Evolutionary conservation across 2,329 filamentous ascomycete genomes (phyloP).

Genomic region (Plenodomus lindquistii): DNA sequence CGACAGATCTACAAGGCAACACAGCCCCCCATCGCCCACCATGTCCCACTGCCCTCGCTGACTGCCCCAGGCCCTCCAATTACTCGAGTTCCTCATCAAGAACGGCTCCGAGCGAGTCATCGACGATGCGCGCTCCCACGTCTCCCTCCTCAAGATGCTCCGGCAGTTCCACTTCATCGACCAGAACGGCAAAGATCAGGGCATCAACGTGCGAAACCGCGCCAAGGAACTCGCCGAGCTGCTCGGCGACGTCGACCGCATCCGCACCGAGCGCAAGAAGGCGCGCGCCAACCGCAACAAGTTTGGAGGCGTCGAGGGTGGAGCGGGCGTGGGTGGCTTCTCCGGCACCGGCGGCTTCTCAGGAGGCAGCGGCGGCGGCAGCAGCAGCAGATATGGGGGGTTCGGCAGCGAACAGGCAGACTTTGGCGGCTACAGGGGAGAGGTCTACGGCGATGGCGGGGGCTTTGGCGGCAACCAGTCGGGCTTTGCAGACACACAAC

Average conservation of each 20-base stretch:
- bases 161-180: conserved; percentile 98
- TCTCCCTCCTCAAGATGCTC: conserved; percentile 96
- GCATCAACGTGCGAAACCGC: conserved; percentile 94
- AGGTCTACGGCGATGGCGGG: conserved; percentile 93
- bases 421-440: conserved; percentile 70
- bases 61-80: conserved; percentile 68
- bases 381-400: conserved; percentile 74
- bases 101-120: conserved; percentile 97
- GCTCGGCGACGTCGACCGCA: conserved; percentile 87
- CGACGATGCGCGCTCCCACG: conserved; percentile 92
- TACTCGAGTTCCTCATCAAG: conserved; percentile 96
- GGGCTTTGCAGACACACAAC: conserved; percentile 68
- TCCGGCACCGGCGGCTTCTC: conserved; percentile 68
- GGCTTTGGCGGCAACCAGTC: conserved; percentile 78
- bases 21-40: conserved; percentile 5
- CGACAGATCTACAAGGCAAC: conserved; percentile 94
- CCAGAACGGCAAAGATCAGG: conserved; percentile 95
- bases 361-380: conserved; percentile 56
- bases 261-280: conserved; percentile 79
- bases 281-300: conserved; percentile 88
- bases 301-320: conserved; percentile 92
- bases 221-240: conserved; percentile 95
- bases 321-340: conserved; percentile 60
- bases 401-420: conserved; percentile 70
- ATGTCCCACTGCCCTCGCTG: conserved; percentile 7